Conservation (phyloP, 441 rosid species). For the Capsella rubella region DNA sequence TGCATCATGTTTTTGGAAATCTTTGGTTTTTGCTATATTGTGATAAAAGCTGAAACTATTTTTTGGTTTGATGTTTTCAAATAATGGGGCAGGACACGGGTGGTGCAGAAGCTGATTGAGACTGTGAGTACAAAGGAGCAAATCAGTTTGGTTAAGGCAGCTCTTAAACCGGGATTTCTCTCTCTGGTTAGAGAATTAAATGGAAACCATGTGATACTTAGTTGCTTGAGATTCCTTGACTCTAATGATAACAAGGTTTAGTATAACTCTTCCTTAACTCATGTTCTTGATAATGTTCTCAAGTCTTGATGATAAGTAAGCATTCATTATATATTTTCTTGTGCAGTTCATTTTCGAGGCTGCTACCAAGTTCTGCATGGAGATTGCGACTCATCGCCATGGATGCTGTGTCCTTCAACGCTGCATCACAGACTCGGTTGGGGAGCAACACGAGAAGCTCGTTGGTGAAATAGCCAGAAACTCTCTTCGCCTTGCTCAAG, state of each 20-base stretch:
- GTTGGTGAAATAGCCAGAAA: constrained; percentile 61
- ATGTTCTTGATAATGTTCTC: background rate
- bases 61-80: constrained; percentile 9
- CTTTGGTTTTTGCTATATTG: constrained; percentile 12
- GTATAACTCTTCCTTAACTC: background rate
- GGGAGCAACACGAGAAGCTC: constrained; percentile 57
- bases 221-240: constrained; percentile 68
- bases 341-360: constrained; percentile 70
- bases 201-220: constrained; percentile 80
- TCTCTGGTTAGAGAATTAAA: constrained; percentile 68
- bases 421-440: constrained; percentile 60
- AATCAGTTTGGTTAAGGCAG: constrained; percentile 52
- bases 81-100: constrained; percentile 62
- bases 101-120: constrained; percentile 81
- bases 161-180: constrained; percentile 72
- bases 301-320: background rate
- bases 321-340: too few relatives aligned
- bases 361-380: constrained; percentile 64
- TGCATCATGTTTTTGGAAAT: constrained; percentile 28
- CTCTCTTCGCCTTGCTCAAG: constrained; percentile 73
- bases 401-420: constrained; percentile 83
- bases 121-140: constrained; percentile 69
- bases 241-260: constrained; percentile 70
- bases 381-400: constrained; percentile 71
- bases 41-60: constrained; percentile 29